Percentiles rank a stretch among this genome's conserved stretches.
Evolutionary conservation across 2,329 filamentous ascomycete species (phyloP).

Genomic region (Calonectria fujianensis): DNA sequence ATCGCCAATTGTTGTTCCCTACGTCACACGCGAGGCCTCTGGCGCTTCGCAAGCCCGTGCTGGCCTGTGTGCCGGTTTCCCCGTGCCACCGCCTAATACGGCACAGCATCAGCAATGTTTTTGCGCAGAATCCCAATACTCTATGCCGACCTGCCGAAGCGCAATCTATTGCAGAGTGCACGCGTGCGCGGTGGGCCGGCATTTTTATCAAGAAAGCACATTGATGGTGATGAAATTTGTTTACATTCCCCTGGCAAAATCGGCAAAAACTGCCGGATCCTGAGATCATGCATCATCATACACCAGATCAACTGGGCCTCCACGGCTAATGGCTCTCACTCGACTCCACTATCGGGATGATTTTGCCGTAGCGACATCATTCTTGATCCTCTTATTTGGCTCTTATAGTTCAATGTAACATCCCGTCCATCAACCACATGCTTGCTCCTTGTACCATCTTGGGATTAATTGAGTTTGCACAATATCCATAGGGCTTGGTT

Average conservation of each 20-base stretch:
- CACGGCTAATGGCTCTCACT: neutral
- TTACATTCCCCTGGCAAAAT: constrained; percentile 33
- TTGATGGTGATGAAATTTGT: constrained; percentile 21
- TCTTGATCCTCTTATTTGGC: neutral
- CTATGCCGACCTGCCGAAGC: constrained; percentile 34
- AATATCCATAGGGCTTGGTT: neutral
- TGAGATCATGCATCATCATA: neutral
- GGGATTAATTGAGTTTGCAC: neutral
- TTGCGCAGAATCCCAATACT: constrained; percentile 2
- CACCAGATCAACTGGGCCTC: neutral
- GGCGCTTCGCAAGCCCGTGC: constrained; percentile 9
- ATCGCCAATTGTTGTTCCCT: neutral
- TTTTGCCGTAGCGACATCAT: neutral
- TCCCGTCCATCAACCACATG: neutral
- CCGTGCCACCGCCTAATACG: constrained; percentile 19
- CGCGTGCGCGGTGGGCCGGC: constrained; percentile 32
- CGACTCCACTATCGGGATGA: constrained; percentile 6
- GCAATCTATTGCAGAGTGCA: constrained; percentile 21
- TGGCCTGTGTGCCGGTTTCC: constrained; percentile 29
- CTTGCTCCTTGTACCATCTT: neutral
- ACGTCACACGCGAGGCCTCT: neutral
- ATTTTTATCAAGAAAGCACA: constrained; percentile 2
- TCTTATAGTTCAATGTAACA: neutral
- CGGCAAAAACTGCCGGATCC: constrained; percentile 35
- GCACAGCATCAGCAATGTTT: constrained; percentile 13